These are phyloP conservation scores for Leccinum boreale DNA, from an alignment of 768 basidiomycete species.

Conservation along the genomic window DNA sequence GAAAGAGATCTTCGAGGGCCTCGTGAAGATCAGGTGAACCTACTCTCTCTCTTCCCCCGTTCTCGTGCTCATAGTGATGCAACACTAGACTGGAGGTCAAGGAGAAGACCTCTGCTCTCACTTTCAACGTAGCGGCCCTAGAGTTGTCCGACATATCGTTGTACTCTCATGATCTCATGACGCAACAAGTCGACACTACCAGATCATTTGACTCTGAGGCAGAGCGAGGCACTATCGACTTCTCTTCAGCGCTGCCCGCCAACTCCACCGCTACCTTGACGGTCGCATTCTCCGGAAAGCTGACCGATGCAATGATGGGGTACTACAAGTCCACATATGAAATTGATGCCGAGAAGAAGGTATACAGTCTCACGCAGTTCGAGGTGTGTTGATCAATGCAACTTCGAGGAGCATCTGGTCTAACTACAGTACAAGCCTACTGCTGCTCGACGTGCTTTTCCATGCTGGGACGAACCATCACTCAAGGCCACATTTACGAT, in stretches of 20 bases:
- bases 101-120: slow-evolving; percentile 55
- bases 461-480: slow-evolving; percentile 92
- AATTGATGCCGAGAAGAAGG: slow-evolving; percentile 57
- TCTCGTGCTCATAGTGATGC: not conserved
- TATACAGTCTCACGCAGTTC: slow-evolving; percentile 86
- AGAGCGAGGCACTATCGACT: slow-evolving; percentile 63
- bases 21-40: slow-evolving; percentile 65
- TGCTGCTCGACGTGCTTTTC: slow-evolving; percentile 77
- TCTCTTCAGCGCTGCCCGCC: slow-evolving; percentile 58
- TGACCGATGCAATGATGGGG: slow-evolving; percentile 75
- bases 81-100: slow-evolving; percentile 56
- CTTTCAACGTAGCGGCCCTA: slow-evolving; percentile 64
- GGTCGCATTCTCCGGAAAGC: slow-evolving; percentile 63
- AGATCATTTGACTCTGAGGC: slow-evolving; percentile 53
- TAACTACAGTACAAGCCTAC: slow-evolving; percentile 55
- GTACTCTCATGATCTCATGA: slow-evolving; percentile 51
- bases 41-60: not conserved
- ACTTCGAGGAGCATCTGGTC: not conserved
- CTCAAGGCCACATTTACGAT: slow-evolving; percentile 82
- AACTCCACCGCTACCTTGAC: slow-evolving; percentile 69
- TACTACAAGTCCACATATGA: slow-evolving; percentile 75
- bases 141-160: slow-evolving; percentile 55
- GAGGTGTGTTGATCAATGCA: slow-evolving; percentile 44
- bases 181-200: slow-evolving; percentile 43
- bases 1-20: slow-evolving; percentile 70